These are phyloP conservation scores for Camelina laxa DNA, from an alignment of 345 rosid genomes.

Conservation along the genomic window DNA sequence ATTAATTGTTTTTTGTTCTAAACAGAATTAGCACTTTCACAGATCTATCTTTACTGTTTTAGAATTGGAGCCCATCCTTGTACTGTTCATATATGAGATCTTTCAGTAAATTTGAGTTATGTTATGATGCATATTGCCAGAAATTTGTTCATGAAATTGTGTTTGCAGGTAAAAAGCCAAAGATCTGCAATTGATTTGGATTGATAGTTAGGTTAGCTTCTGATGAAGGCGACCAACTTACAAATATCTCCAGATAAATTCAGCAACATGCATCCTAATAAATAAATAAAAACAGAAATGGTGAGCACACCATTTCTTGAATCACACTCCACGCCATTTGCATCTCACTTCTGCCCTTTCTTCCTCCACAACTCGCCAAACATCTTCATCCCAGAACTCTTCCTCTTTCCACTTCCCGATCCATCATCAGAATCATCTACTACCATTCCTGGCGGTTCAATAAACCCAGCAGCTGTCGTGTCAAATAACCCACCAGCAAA, in stretches of 20 bases:
- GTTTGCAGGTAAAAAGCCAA: constrained; percentile 23
- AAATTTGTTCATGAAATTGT: background rate
- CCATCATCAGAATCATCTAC: constrained; percentile 71
- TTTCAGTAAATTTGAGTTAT: constrained; percentile 6
- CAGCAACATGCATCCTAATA: constrained; percentile 32
- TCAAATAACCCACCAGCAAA: constrained; percentile 60
- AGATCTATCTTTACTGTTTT: constrained; percentile 22
- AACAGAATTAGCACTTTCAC: constrained; percentile 9
- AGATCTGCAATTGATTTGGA: constrained; percentile 22
- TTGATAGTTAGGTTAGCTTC: constrained; percentile 27
- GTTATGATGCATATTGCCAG: background rate
- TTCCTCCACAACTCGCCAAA: constrained; percentile 90
- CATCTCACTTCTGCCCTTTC: constrained; percentile 66
- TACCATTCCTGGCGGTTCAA: constrained; percentile 66
- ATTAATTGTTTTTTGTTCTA: constrained; percentile 9
- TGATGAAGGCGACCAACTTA: constrained; percentile 25
- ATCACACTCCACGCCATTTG: background rate
- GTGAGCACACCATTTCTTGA: constrained; percentile 48
- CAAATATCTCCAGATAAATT: constrained; percentile 30
- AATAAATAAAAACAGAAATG: constrained; percentile 33
- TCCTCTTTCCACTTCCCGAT: constrained; percentile 69
- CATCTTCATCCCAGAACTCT: constrained; percentile 77
- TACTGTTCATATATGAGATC: constrained; percentile 22
- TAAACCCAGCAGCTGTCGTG: constrained; percentile 51
- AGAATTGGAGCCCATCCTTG: background rate